These are phyloP conservation scores for Boletus sp. DNA, from an alignment of 1,284 basidiomycete species.

Conservation along the genomic window DNA sequence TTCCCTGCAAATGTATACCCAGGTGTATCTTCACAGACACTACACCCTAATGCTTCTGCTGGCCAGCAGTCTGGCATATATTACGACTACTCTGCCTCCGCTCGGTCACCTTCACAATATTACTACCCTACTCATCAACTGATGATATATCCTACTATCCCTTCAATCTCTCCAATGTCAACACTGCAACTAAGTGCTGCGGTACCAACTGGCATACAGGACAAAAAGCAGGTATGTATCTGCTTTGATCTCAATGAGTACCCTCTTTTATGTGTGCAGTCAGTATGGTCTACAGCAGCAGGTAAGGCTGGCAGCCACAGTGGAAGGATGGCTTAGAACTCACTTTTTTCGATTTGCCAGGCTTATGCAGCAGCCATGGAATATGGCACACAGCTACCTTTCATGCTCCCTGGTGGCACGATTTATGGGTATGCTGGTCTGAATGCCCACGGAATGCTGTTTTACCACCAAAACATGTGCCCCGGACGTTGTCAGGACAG, in stretches of 20 bases:
- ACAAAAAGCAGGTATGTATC: conserved; percentile 62
- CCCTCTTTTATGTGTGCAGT: conserved; percentile 10
- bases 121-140: conserved; percentile 60
- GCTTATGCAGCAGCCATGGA: conserved; percentile 45
- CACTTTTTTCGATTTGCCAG: conserved; percentile 44
- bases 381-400: conserved; percentile 48
- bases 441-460: conserved; percentile 34
- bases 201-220: conserved; percentile 42
- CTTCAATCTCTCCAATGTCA: conserved; percentile 54
- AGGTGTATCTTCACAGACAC: conserved; percentile 42
- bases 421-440: conserved; percentile 41
- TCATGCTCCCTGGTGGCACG: conserved; percentile 44
- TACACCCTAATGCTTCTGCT: conserved; percentile 45
- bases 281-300: conserved; percentile 55
- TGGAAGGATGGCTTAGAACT: conserved; percentile 40
- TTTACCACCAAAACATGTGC: conserved; percentile 43
- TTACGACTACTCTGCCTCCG: conserved; percentile 56
- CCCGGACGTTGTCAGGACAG: conserved; percentile 42
- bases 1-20: conserved; percentile 51
- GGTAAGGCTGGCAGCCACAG: conserved; percentile 37
- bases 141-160: conserved; percentile 54
- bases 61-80: conserved; percentile 55
- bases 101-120: conserved; percentile 55
- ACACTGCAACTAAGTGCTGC: conserved; percentile 45
- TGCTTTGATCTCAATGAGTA: not conserved